These are phyloP conservation scores for Stylonectria norvegica DNA, from an alignment of 2,329 filamentous ascomycete genomes.

Conservation along the genomic window DNA sequence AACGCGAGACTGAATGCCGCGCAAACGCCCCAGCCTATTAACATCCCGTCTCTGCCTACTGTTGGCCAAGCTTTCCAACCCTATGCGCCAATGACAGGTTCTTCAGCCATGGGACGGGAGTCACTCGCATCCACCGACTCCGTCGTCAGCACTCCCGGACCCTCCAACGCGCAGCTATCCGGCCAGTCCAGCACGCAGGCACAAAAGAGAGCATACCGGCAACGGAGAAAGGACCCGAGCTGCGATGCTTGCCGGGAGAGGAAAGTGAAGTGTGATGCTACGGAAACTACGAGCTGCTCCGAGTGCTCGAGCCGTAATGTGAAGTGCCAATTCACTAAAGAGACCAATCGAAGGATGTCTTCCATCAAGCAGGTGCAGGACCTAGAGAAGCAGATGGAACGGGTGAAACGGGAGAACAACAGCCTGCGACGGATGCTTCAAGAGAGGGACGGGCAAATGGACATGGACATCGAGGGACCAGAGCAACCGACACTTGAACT, in stretches of 20 bases:
- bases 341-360: constrained; percentile 97
- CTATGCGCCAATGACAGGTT: constrained; percentile 49
- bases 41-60: constrained; percentile 49
- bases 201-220: constrained; percentile 91
- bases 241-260: constrained; percentile 93
- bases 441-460: constrained; percentile 48
- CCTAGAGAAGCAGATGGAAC: constrained; percentile 83
- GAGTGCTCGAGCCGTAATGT: constrained; percentile 96
- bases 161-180: constrained; percentile 31
- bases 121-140: constrained; percentile 59
- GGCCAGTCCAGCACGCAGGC: constrained; percentile 53
- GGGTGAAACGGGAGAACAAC: constrained; percentile 75
- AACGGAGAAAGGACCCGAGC: constrained; percentile 92
- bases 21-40: constrained; percentile 51
- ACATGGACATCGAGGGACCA: constrained; percentile 44
- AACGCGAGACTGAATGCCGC: constrained; percentile 48
- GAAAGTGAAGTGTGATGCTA: constrained; percentile 89
- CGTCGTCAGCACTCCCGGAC: constrained; percentile 51
- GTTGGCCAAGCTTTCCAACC: constrained; percentile 49
- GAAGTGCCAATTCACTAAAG: constrained; percentile 98
- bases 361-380: constrained; percentile 99
- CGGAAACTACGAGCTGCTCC: constrained; percentile 92
- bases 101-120: constrained; percentile 54
- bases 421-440: constrained; percentile 65
- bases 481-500: constrained; percentile 54